Conservation (phyloP, 208 protist species). For the Trypanosoma mega region DNA sequence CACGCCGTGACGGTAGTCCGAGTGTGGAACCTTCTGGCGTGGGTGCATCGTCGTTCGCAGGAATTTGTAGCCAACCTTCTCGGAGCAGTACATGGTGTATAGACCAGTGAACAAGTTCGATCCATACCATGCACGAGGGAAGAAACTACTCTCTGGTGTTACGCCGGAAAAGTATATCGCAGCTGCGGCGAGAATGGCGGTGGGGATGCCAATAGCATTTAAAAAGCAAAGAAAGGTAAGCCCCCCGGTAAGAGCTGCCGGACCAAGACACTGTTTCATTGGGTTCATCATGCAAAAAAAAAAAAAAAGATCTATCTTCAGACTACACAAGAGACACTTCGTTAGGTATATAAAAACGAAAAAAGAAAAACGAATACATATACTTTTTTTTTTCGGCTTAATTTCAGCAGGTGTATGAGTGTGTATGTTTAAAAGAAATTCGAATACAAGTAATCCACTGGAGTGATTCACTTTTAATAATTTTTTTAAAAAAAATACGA, state of each 20-base stretch:
- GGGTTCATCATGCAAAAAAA: constrained; percentile 1
- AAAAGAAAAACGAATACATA: too few relatives aligned
- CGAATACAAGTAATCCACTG: too few relatives aligned
- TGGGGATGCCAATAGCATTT: not conserved
- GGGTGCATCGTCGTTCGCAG: constrained; percentile 57
- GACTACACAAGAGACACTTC: too few relatives aligned
- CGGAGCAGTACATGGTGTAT: constrained; percentile 73
- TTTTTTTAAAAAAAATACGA: too few relatives aligned
- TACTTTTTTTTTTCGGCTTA: too few relatives aligned
- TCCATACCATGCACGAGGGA: constrained; percentile 47
- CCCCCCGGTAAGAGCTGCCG: not conserved
- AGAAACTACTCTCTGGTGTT: constrained; percentile 55
- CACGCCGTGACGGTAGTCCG: constrained; percentile 77
- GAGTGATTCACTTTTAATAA: too few relatives aligned
- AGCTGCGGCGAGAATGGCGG: constrained; percentile 6
- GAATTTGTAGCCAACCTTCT: constrained; percentile 56
- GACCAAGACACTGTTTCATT: constrained; percentile 20
- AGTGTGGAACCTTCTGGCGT: constrained; percentile 58
- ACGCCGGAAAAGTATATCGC: constrained; percentile 39
- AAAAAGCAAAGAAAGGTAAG: constrained; percentile 4
- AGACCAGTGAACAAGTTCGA: constrained; percentile 64
- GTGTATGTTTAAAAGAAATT: too few relatives aligned
- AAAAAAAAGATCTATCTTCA: not conserved
- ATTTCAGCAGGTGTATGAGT: too few relatives aligned
- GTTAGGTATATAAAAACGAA: not conserved